Percentiles rank a stretch among this genome's conserved stretches.
phyloP scores from a whole-genome alignment of 2,329 filamentous ascomycete genomes.

The Penicillium vulpinum region DNA sequence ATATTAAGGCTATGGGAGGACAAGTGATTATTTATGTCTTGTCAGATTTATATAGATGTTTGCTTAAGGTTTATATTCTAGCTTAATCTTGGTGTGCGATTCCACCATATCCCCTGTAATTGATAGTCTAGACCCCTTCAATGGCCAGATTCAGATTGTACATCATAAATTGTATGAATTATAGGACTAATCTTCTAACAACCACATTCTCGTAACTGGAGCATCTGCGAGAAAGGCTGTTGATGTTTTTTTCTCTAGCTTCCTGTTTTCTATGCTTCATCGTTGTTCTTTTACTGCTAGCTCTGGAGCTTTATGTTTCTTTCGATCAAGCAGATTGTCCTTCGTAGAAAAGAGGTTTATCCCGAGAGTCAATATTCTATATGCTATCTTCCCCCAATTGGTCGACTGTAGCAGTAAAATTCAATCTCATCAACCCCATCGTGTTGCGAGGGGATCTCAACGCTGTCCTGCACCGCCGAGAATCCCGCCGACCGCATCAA shows the following conservation, averaged over 20 bases:
- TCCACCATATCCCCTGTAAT: not conserved
- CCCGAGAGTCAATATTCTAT: not conserved
- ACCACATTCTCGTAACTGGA: not conserved
- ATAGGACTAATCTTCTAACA: not conserved
- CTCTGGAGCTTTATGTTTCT: not conserved
- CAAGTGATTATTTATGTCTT: not conserved
- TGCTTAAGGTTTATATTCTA: not conserved
- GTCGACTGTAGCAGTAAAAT: slow-evolving; percentile 37
- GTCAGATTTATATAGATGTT: not conserved
- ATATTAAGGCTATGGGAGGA: not conserved
- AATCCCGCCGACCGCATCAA: slow-evolving; percentile 52
- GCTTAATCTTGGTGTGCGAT: not conserved
- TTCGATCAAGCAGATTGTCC: not conserved
- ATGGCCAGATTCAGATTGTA: not conserved
- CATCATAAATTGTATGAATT: not conserved
- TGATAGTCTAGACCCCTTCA: not conserved
- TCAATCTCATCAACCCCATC: slow-evolving; percentile 39
- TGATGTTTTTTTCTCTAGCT: not conserved
- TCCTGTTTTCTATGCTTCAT: not conserved
- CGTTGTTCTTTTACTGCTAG: not conserved
- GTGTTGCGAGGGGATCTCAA: slow-evolving; percentile 41
- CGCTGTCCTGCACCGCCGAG: slow-evolving; percentile 29
- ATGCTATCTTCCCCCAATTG: not conserved
- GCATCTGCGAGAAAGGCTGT: not conserved
- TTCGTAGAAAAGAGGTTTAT: too few species aligned